Evolutionary conservation across 805 yeast genomes (phyloP).

Genomic region (Nakazawaea wickerhamii): DNA sequence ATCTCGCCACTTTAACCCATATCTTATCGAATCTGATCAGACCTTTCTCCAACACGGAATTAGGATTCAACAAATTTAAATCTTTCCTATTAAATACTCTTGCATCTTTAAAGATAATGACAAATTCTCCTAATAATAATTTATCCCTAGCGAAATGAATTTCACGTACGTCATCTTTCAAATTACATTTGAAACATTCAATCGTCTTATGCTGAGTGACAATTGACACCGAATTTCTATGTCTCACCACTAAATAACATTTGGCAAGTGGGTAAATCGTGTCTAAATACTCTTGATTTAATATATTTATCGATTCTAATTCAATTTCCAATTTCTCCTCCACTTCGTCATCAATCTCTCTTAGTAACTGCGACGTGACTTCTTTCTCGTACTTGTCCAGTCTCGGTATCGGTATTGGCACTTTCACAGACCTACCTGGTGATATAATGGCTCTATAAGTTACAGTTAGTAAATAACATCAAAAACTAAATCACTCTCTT

Average conservation of each 20-base stretch:
- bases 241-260: not conserved
- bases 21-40: constrained; percentile 9
- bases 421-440: not conserved
- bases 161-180: not conserved
- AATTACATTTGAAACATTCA: constrained; percentile 4
- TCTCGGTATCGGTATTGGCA: not conserved
- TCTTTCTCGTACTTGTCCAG: constrained; percentile 1
- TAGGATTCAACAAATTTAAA: constrained; percentile 6
- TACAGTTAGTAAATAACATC: constrained; percentile 1
- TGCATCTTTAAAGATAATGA: constrained; percentile 1
- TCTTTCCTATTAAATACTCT: constrained; percentile 4
- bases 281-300: constrained; percentile 4
- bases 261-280: constrained; percentile 5
- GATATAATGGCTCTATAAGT: constrained; percentile 1
- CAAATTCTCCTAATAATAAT: constrained; percentile 4
- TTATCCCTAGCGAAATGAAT: constrained; percentile 5
- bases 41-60: not conserved
- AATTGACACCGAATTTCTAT: not conserved
- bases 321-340: not conserved
- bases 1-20: constrained; percentile 1
- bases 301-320: not conserved
- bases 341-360: not conserved
- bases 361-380: not conserved
- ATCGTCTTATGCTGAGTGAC: not conserved
- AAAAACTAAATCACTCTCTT: too few relatives aligned